These are phyloP conservation scores for Saxophila tyrrhenica DNA, from an alignment of 495 filamentous ascomycete genomes.

Conservation along the genomic window DNA sequence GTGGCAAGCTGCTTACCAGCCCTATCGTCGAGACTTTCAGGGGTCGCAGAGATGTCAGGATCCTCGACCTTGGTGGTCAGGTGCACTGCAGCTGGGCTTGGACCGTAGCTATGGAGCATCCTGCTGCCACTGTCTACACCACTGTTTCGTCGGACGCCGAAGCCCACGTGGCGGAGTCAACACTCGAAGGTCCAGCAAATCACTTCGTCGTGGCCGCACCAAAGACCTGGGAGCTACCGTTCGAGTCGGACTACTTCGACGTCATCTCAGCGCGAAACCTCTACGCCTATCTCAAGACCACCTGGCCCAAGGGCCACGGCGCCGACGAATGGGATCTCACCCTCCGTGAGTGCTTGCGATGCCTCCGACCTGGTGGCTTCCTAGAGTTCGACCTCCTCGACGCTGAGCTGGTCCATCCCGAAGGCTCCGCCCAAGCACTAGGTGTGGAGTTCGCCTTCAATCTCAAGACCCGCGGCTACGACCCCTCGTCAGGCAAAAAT, in stretches of 20 bases:
- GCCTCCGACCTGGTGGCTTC: conserved; percentile 84
- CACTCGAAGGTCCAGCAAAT: conserved; percentile 71
- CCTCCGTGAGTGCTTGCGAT: conserved; percentile 73
- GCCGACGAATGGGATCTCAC: conserved; percentile 82
- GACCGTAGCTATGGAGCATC: conserved; percentile 76
- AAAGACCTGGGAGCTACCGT: conserved; percentile 69
- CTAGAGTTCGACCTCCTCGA: conserved; percentile 85
- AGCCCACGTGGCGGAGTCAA: conserved; percentile 42
- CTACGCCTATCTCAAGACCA: conserved; percentile 51
- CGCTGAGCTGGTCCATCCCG: conserved; percentile 74
- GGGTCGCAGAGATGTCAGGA: conserved; percentile 42
- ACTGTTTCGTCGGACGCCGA: conserved; percentile 47
- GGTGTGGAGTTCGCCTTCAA: conserved; percentile 82
- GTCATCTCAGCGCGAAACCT: conserved; percentile 85
- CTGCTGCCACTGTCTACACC: conserved; percentile 75
- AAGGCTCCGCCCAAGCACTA: conserved; percentile 59
- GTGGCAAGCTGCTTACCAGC: conserved; percentile 67
- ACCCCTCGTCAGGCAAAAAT: conserved; percentile 65
- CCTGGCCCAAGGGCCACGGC: conserved; percentile 8
- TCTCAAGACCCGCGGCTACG: conserved; percentile 77
- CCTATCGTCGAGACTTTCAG: conserved; percentile 53
- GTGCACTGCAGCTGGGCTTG: conserved; percentile 88
- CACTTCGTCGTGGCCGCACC: conserved; percentile 69
- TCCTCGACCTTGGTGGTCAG: conserved; percentile 83
- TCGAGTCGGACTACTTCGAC: conserved; percentile 80